Evolutionary conservation across 2,329 filamentous ascomycete genomes (phyloP), one percentile per base, ranked within the genome.

Genomic region (Cladosporium sp.): DNA sequence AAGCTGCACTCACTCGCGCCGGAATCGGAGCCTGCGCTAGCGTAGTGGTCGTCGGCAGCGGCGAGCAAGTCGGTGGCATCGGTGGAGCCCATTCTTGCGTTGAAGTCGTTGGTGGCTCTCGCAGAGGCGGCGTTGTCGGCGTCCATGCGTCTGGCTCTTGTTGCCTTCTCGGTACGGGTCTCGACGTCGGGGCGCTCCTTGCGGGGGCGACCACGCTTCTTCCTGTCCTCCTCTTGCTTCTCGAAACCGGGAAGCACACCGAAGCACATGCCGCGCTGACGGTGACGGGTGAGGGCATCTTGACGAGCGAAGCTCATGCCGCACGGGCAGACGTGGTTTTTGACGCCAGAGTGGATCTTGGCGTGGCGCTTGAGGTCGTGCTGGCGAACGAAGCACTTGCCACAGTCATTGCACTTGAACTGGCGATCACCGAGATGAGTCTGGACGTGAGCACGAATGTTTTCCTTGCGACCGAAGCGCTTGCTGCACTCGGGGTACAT

Each of bases 361-460:
- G 91, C 86, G 66, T 98, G 93, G 53, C 93, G 84, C 76, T 97
- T 98, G 54, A 97, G 82, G 67, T 98, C 93, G 67, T 98, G 93
- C 62, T 95, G 91, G 32, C 93, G 85, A 36, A 97, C 93, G 67
- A 98, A 98, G 71, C 90, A 92, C 72, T 97, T 97, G 46, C 86
- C 79, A 73, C 93, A 98, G 49, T 87, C 85, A 39, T 92, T 90
- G 71, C 93, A 98, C 68, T 88, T 85, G 72, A 89, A 98, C 67
- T 96, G 93, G 41, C 93, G 82, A 68, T 98, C 93, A 62, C 94
- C 93, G 56, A 98, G 84, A 70, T 98, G 93, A 3, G 93, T 98
- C 71, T 98, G 93, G 12, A 98, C 88, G 67, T 98, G 93, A 0
- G 91, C 95, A 67, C 95, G 95, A 75, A 97, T 96, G 71, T 98